These are phyloP conservation scores for Penicillium sumatraense DNA, from an alignment of 2,329 filamentous ascomycete species.

Conservation along the genomic window DNA sequence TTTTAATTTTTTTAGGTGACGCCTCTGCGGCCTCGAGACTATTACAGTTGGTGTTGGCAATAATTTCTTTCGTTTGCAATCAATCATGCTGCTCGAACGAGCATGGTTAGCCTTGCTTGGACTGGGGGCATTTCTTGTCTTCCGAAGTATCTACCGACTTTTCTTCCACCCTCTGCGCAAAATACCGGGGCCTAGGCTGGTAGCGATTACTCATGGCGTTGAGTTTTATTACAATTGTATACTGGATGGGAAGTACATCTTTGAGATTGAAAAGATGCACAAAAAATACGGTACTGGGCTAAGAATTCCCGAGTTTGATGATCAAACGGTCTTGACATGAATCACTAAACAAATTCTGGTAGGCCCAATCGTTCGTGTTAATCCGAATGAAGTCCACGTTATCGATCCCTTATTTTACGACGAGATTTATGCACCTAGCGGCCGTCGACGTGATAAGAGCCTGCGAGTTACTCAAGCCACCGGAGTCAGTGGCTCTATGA, in stretches of 20 bases:
- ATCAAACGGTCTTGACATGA: no score
- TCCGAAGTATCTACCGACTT: conserved; percentile 16
- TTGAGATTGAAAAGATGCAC: conserved; percentile 29
- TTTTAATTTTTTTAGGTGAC: background rate
- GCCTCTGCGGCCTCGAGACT: background rate
- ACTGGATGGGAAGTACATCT: conserved; percentile 23
- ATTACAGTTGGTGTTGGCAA: background rate
- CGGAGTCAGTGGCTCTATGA: conserved; percentile 16
- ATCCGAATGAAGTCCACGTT: conserved; percentile 43
- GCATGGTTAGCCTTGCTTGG: background rate
- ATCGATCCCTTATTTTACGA: conserved; percentile 39
- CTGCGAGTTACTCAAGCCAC: conserved; percentile 14
- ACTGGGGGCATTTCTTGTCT: background rate
- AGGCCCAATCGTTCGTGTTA: conserved; percentile 45
- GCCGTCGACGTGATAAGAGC: conserved; percentile 30
- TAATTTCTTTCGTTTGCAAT: no score
- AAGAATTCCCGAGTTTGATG: no score
- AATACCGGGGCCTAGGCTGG: conserved; percentile 29
- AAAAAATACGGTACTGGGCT: conserved; percentile 26
- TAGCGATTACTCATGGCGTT: conserved; percentile 29
- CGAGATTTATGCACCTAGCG: conserved; percentile 32
- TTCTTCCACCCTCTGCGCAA: conserved; percentile 26
- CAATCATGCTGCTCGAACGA: background rate
- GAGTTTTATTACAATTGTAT: conserved; percentile 30
- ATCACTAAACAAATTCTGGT: background rate